Evolutionary conservation across 2,329 filamentous ascomycete genomes (phyloP).

Genomic region (Ceratocystiopsis minuta): DNA sequence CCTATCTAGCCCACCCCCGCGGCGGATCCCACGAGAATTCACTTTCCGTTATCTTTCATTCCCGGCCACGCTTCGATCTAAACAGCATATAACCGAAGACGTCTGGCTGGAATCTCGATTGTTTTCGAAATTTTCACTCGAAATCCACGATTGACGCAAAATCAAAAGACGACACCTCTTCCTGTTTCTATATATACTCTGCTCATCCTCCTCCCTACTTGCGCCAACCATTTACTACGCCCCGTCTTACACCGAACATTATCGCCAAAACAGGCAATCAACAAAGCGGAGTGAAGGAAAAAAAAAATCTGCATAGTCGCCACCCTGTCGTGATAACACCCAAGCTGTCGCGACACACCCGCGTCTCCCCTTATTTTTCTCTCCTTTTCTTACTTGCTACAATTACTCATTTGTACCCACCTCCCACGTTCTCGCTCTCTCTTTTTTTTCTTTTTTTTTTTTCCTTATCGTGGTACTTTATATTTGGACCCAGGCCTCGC

Average conservation of each 20-base stretch:
- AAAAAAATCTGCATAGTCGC: constrained; percentile 4
- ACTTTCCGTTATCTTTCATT: not conserved
- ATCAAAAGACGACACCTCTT: not conserved
- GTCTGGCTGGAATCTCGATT: no score
- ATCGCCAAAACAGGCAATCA: constrained; percentile 6
- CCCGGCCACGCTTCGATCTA: not conserved
- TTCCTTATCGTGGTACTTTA: not conserved
- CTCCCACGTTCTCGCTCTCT: not conserved
- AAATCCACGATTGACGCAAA: no score
- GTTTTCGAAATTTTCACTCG: not conserved
- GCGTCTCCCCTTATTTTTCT: not conserved
- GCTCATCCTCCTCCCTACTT: not conserved
- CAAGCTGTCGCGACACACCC: not conserved
- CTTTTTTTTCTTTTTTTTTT: not conserved
- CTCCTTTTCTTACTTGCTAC: no score
- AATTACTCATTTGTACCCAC: not conserved
- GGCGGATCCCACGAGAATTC: not conserved
- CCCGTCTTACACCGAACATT: constrained; percentile 1
- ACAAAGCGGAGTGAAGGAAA: not conserved
- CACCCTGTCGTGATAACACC: constrained; percentile 5
- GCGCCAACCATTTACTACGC: not conserved
- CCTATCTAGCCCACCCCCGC: constrained; percentile 1
- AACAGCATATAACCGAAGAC: no score
- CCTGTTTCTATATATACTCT: not conserved
- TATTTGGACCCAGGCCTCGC: no score